Evolutionary conservation across 345 rosid species (phyloP).

Genomic region (Syzygium aromaticum): DNA sequence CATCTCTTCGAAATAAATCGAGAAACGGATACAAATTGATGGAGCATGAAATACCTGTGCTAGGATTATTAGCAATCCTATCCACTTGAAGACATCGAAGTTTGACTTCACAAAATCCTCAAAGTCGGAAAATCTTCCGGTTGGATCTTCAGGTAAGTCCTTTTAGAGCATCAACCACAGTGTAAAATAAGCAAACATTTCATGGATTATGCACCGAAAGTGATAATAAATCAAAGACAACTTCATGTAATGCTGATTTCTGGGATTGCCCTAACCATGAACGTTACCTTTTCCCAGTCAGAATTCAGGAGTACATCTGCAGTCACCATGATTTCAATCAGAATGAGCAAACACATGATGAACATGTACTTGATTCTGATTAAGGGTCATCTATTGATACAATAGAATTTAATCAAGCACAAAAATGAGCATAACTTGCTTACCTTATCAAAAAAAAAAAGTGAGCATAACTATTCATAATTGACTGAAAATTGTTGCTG

Average conservation of each 20-base stretch:
- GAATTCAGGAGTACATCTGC: constrained; percentile 43
- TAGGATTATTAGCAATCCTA: constrained; percentile 19
- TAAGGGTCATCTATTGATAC: not conserved
- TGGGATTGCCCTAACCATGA: not conserved
- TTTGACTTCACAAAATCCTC: constrained; percentile 39
- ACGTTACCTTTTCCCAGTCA: constrained; percentile 39
- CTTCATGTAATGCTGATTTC: not conserved
- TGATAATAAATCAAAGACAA: not conserved
- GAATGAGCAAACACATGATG: constrained; percentile 25
- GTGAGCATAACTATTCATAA: not conserved
- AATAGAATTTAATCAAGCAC: not conserved
- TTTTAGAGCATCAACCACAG: not conserved
- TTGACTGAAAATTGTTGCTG: not conserved
- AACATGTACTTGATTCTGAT: constrained; percentile 17
- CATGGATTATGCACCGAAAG: not conserved
- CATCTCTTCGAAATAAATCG: not conserved
- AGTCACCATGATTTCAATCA: constrained; percentile 25
- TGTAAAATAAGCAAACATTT: not conserved
- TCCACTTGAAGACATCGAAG: constrained; percentile 31
- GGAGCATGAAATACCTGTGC: constrained; percentile 26
- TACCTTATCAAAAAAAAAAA: too few species aligned
- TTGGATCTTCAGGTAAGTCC: constrained; percentile 62
- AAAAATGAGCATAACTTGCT: not conserved
- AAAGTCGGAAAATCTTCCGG: constrained; percentile 40
- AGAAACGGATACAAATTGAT: not conserved